Percentiles rank a stretch among this genome's conserved stretches.
Conservation (phyloP, 2,329 filamentous ascomycete genomes). For the Ceratocystis harringtonii region DNA sequence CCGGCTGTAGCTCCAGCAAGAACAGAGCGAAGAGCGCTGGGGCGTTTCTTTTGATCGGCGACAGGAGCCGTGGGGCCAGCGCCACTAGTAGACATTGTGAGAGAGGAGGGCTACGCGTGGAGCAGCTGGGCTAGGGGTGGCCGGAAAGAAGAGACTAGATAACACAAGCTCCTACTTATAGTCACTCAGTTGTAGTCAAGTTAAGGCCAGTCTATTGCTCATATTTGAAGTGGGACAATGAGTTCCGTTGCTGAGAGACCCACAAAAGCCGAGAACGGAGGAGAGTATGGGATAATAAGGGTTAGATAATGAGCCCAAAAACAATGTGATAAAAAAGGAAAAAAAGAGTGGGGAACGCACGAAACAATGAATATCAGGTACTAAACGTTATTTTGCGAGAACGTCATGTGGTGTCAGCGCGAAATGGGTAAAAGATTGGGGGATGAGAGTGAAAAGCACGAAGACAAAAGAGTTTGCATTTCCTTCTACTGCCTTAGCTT, state of each 20-base stretch:
- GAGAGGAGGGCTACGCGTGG: too few species aligned
- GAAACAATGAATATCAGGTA: too few species aligned
- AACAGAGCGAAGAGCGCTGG: slow-evolving; percentile 75
- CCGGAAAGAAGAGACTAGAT: too few species aligned
- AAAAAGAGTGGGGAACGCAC: neutral
- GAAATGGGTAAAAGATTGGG: neutral
- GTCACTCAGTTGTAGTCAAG: too few species aligned
- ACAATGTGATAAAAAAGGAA: neutral
- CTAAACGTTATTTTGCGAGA: too few species aligned
- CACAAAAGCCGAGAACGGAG: slow-evolving; percentile 11
- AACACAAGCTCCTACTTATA: too few species aligned
- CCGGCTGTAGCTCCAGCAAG: slow-evolving; percentile 87
- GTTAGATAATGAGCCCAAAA: neutral
- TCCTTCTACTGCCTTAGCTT: too few species aligned
- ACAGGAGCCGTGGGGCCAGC: neutral
- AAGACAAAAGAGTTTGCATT: too few species aligned
- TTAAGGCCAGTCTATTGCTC: too few species aligned
- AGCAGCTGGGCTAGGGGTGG: too few species aligned
- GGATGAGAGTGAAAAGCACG: too few species aligned
- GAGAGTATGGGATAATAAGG: neutral
- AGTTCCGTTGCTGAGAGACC: neutral
- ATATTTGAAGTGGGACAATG: neutral
- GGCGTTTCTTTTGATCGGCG: slow-evolving; percentile 29
- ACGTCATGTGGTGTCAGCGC: too few species aligned
- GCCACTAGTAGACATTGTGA: neutral